phyloP scores from a whole-genome alignment of 352 stramenopile species.

The Phytophthora boehmeriae region DNA sequence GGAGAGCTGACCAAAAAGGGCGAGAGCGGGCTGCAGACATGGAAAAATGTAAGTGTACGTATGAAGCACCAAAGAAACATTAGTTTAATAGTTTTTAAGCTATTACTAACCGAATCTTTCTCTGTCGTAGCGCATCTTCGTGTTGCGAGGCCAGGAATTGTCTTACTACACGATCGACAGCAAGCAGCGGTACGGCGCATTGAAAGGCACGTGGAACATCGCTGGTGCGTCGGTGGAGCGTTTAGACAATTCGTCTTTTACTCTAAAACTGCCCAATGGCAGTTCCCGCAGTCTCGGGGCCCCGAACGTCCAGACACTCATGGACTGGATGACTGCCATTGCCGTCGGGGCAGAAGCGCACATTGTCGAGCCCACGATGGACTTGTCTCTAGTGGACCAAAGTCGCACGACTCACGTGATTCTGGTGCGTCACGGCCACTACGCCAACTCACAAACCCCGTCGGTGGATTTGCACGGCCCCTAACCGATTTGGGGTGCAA shows the following conservation, averaged over 20 bases:
- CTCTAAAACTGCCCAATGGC: conserved; percentile 34
- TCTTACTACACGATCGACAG: conserved; percentile 71
- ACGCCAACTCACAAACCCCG: conserved; percentile 52
- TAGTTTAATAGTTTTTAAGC: neutral
- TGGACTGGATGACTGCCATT: conserved; percentile 83
- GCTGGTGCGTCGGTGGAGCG: conserved; percentile 52
- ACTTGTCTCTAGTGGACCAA: conserved; percentile 65
- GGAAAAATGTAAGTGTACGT: conserved; percentile 71
- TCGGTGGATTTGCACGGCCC: conserved; percentile 54
- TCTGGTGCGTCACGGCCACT: conserved; percentile 72
- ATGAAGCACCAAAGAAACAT: no score
- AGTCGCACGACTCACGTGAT: conserved; percentile 74
- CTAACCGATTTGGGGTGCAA: conserved; percentile 61
- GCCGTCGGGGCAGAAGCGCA: conserved; percentile 46
- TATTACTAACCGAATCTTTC: neutral
- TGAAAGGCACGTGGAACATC: conserved; percentile 70
- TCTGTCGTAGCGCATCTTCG: conserved; percentile 59
- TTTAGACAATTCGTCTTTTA: conserved; percentile 47
- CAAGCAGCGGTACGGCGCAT: conserved; percentile 56
- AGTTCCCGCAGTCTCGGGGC: conserved; percentile 47
- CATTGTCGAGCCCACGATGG: conserved; percentile 44
- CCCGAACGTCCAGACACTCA: conserved; percentile 57
- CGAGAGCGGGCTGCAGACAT: conserved; percentile 58
- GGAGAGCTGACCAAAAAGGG: conserved; percentile 73
- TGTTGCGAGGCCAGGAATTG: conserved; percentile 69